These are phyloP conservation scores for Exophiala mesophila DNA, from an alignment of 2,329 filamentous ascomycete species.

Conservation along the genomic window DNA sequence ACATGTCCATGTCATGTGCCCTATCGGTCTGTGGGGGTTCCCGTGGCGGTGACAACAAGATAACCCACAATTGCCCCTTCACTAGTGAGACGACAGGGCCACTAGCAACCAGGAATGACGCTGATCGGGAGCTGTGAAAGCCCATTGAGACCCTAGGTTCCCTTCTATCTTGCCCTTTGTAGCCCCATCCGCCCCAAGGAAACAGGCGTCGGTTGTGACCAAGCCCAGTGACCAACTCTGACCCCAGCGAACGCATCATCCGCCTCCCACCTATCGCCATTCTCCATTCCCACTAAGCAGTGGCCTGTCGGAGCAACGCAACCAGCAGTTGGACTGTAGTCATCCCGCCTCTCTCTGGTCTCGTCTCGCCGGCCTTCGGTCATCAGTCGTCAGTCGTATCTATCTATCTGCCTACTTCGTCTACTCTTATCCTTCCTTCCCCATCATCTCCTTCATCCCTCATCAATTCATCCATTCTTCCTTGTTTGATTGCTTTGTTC, in stretches of 20 bases:
- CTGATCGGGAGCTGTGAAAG: no score
- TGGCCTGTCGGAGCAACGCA: no score
- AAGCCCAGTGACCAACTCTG: background rate
- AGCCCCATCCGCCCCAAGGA: no score
- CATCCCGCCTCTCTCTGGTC: conserved; percentile 27
- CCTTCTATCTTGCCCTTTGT: no score
- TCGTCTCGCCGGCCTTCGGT: conserved; percentile 22
- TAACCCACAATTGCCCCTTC: background rate
- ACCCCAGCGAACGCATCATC: conserved; percentile 5
- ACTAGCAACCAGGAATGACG: background rate
- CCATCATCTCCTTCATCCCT: conserved; percentile 25
- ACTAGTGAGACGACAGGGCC: no score
- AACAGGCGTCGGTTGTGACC: no score
- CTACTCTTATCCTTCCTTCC: conserved; percentile 26
- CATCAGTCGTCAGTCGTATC: no score
- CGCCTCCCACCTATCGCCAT: conserved; percentile 15
- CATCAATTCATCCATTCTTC: conserved; percentile 24
- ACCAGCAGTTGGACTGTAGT: background rate
- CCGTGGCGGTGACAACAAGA: background rate
- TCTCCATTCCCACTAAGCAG: no score
- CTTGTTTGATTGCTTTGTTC: conserved; percentile 10
- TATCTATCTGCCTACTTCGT: conserved; percentile 31
- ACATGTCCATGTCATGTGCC: background rate
- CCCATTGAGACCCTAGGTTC: no score
- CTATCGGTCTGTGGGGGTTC: background rate